These are phyloP conservation scores for Mortierella sp. DNA, from an alignment of 371 early-diverging fungal species.

Conservation along the genomic window DNA sequence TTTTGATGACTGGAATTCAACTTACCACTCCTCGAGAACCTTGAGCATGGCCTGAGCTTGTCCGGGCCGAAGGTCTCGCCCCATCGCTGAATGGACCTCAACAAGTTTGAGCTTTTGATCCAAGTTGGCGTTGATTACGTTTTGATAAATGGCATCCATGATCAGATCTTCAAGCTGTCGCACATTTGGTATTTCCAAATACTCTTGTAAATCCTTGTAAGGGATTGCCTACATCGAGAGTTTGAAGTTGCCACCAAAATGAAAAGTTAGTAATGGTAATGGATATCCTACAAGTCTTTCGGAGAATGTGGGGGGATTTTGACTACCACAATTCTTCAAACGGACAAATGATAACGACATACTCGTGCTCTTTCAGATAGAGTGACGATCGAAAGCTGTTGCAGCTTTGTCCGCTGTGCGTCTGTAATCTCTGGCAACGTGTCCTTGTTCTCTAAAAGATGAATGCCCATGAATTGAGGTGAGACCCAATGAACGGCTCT, in stretches of 20 bases:
- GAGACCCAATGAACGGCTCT: neutral
- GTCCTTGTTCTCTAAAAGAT: slow-evolving; percentile 55
- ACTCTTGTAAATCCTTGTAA: slow-evolving; percentile 71
- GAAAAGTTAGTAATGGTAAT: neutral
- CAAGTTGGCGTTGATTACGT: slow-evolving; percentile 79
- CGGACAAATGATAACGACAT: slow-evolving; percentile 18
- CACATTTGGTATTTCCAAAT: slow-evolving; percentile 77
- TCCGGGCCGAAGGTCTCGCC: slow-evolving; percentile 80
- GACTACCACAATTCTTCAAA: neutral
- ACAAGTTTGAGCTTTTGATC: slow-evolving; percentile 81
- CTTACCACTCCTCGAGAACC: slow-evolving; percentile 69
- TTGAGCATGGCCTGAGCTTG: slow-evolving; percentile 67
- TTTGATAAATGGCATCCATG: slow-evolving; percentile 87
- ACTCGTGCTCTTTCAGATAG: slow-evolving; percentile 74
- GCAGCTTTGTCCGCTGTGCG: slow-evolving; percentile 74
- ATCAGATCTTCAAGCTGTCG: slow-evolving; percentile 87
- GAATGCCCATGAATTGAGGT: neutral
- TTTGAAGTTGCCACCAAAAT: slow-evolving; percentile 1
- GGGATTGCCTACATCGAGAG: slow-evolving; percentile 60
- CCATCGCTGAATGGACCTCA: slow-evolving; percentile 85
- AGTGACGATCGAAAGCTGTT: slow-evolving; percentile 81
- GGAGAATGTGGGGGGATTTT: neutral
- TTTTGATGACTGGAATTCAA: neutral
- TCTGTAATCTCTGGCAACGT: slow-evolving; percentile 70
- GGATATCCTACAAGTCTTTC: neutral